Percentiles rank a stretch among this genome's conserved stretches.
These are phyloP conservation scores for Podaxis sp. DNA, from an alignment of 768 basidiomycete species.

Conservation along the genomic window DNA sequence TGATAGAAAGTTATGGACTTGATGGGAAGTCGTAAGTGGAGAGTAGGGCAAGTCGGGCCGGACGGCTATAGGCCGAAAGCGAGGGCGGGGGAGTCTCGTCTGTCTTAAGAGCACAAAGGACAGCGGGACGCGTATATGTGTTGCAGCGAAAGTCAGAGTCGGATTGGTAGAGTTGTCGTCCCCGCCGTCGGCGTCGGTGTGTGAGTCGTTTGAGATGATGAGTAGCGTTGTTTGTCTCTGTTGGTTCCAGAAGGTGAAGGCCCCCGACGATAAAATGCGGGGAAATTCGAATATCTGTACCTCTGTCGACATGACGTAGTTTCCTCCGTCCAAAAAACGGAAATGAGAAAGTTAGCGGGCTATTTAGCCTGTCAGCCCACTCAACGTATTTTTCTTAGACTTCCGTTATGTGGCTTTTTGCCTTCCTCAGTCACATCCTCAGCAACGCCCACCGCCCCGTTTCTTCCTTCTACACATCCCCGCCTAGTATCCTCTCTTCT, in stretches of 20 bases:
- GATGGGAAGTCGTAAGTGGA: slow-evolving; percentile 11
- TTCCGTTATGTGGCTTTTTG: slow-evolving; percentile 1
- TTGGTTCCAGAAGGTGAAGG: slow-evolving; percentile 8
- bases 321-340: too few species aligned
- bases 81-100: neutral
- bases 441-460: neutral
- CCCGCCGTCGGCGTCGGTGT: slow-evolving; percentile 13
- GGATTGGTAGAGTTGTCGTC: neutral
- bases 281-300: too few species aligned
- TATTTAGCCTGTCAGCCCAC: slow-evolving; percentile 2
- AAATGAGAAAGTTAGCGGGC: neutral
- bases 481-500: neutral
- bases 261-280: neutral
- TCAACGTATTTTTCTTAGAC: neutral
- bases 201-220: slow-evolving; percentile 16
- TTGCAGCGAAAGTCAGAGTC: neutral
- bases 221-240: slow-evolving; percentile 16
- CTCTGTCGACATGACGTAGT: too few species aligned
- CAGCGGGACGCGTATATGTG: neutral
- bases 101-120: neutral
- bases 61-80: neutral
- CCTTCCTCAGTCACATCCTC: slow-evolving; percentile 1
- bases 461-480: neutral
- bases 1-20: slow-evolving; percentile 14
- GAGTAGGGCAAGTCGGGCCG: slow-evolving; percentile 7